Evolutionary conservation across 345 rosid species (phyloP), one percentile per base, ranked within the genome.

Genomic region (Pistacia integerrima): DNA sequence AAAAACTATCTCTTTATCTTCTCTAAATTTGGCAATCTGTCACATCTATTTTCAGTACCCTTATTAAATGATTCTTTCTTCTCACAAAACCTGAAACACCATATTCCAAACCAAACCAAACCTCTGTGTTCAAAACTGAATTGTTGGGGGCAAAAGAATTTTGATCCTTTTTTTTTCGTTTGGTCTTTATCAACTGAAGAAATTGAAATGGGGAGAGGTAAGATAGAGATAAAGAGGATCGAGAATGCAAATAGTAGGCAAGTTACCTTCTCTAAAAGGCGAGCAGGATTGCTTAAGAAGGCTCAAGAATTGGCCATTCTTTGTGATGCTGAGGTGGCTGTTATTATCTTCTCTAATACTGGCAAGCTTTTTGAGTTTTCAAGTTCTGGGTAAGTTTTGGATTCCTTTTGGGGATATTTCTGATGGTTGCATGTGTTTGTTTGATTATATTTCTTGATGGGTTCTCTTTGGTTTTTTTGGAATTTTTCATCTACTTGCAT

Each of bases 181-280:
- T 17, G 62, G 59, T 62, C 33, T 52, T 74, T 36, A 35, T 79
- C 70, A 33, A 55, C 68, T 66, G 72, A 55, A 66, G 52, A 38
- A 57, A 8, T 52, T 49, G 69, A 76, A 36, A 93, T 94, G 98
- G 98, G 98, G 73, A 88, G 98, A 76, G 98, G 97, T 11, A 95
- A 93, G 83, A 95, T 91, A 78, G 98, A 95, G 88, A 95, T 95
- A 30, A 95, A 88, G 86, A 94, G 87, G 85, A 94, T 94, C 64
- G 98, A 94, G 84, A 93, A 93, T 85, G 91, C 96, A 46, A 95
- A 91, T 74, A 95, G 92, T 84, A 93, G 99, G 77, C 98, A 95
- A 85, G 98, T 95, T 38, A 95, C 98, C 36, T 95, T 95, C 92
- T 95, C 97, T 22, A 94, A 94, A 84, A 88, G 98, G 74, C 90